These are phyloP conservation scores for Ormosia emarginata DNA, from an alignment of 306 rosid species.

Conservation along the genomic window DNA sequence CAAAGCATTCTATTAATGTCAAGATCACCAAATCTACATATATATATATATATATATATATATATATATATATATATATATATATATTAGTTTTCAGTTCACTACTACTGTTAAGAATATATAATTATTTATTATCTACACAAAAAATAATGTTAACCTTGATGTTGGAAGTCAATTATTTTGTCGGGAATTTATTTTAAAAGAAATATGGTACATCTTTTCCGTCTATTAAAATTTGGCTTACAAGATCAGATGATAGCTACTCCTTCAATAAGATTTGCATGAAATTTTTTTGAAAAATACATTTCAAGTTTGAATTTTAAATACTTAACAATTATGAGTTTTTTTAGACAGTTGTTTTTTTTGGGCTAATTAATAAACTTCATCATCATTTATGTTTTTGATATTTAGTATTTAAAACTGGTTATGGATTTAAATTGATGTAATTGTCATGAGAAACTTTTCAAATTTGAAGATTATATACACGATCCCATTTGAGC, in stretches of 20 bases:
- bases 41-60: too few species aligned
- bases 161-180: constrained; percentile 3
- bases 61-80: too few species aligned
- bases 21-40: constrained; percentile 4
- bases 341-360: too few species aligned
- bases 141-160: neutral
- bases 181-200: neutral
- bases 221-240: neutral
- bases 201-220: neutral
- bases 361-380: too few species aligned
- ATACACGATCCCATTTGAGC: neutral
- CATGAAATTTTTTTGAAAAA: neutral
- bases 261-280: constrained; percentile 4
- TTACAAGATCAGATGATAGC: neutral
- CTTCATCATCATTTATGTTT: neutral
- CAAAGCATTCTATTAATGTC: neutral
- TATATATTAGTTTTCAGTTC: too few species aligned
- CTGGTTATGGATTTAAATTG: neutral
- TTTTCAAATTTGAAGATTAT: neutral
- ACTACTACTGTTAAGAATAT: too few species aligned
- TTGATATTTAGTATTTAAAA: neutral
- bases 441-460: neutral
- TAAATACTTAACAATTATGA: too few species aligned
- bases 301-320: too few species aligned
- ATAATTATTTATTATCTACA: neutral